phyloP scores from a whole-genome alignment of 2,329 filamentous ascomycete species.

The Penicillium sp. region DNA sequence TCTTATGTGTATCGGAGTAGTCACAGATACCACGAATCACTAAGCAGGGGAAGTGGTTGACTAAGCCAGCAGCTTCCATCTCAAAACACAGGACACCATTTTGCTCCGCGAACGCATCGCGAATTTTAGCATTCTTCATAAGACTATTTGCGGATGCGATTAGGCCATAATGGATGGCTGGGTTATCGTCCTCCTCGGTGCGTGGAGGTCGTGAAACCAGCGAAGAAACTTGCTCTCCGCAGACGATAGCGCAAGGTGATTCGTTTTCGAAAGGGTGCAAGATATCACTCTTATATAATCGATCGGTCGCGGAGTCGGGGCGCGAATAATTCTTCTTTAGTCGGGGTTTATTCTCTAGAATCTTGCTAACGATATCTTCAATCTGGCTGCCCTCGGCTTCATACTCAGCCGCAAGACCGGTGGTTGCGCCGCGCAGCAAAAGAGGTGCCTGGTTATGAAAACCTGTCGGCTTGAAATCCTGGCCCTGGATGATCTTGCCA shows the following conservation, averaged over 20 bases:
- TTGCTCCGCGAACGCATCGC: not conserved
- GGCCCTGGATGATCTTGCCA: slow-evolving; percentile 17
- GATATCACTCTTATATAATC: slow-evolving; percentile 4
- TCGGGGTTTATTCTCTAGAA: not conserved
- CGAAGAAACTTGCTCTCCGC: not conserved
- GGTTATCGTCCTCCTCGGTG: not conserved
- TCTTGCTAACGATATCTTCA: not conserved
- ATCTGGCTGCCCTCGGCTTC: slow-evolving; percentile 6
- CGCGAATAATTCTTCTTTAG: slow-evolving; percentile 4
- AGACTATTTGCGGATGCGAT: not conserved
- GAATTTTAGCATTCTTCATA: not conserved
- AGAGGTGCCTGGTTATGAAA: slow-evolving; percentile 20
- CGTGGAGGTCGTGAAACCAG: not conserved
- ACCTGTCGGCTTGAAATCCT: slow-evolving; percentile 15
- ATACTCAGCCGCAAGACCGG: slow-evolving; percentile 12
- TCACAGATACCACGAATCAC: slow-evolving; percentile 23
- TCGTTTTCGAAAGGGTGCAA: not conserved
- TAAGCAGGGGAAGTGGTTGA: slow-evolving; percentile 15
- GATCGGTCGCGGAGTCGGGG: not conserved
- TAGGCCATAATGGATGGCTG: not conserved
- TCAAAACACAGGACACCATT: slow-evolving; percentile 19
- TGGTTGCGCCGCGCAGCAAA: slow-evolving; percentile 8
- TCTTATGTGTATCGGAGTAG: slow-evolving; percentile 20
- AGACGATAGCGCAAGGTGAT: not conserved
- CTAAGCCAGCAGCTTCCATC: slow-evolving; percentile 14